These are phyloP conservation scores for Dactylellina haptotyla DNA, from an alignment of 2,329 filamentous ascomycete species.

Conservation along the genomic window DNA sequence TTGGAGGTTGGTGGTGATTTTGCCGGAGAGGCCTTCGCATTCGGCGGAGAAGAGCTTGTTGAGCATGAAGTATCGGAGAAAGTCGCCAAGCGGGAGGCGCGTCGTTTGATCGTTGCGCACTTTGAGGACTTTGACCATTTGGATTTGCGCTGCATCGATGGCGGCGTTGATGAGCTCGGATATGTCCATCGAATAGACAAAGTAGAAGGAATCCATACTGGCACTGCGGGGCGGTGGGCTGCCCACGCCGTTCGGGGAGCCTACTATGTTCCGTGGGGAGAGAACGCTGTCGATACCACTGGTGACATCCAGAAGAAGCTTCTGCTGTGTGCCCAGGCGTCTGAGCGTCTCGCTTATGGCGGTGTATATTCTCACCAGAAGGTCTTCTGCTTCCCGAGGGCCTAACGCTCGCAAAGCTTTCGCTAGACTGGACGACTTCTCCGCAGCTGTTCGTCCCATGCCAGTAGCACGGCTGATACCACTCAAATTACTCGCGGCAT, in stretches of 20 bases:
- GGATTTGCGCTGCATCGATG: slow-evolving; percentile 78
- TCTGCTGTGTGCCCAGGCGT: slow-evolving; percentile 87
- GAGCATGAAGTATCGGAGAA: slow-evolving; percentile 82
- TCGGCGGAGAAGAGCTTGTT: slow-evolving; percentile 86
- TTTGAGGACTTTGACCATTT: slow-evolving; percentile 76
- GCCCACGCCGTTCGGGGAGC: slow-evolving; percentile 63
- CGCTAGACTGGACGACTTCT: slow-evolving; percentile 73
- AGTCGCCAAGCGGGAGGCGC: slow-evolving; percentile 73
- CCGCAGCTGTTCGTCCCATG: slow-evolving; percentile 60
- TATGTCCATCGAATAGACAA: slow-evolving; percentile 70
- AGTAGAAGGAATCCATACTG: slow-evolving; percentile 48
- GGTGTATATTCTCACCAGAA: slow-evolving; percentile 84
- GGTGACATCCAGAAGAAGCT: slow-evolving; percentile 92
- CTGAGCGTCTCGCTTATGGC: slow-evolving; percentile 86
- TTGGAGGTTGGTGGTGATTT: slow-evolving; percentile 79
- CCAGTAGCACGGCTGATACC: slow-evolving; percentile 54
- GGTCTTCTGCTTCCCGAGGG: slow-evolving; percentile 81
- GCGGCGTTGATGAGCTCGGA: slow-evolving; percentile 80
- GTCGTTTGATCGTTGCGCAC: slow-evolving; percentile 78
- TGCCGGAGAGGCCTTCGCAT: slow-evolving; percentile 83
- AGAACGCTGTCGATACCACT: slow-evolving; percentile 65
- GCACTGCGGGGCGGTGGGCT: slow-evolving; percentile 56
- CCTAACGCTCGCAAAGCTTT: slow-evolving; percentile 87
- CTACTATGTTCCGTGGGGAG: slow-evolving; percentile 63
- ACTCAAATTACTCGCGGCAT: slow-evolving; percentile 79